Percentiles rank a stretch among this genome's conserved stretches.
phyloP scores from a whole-genome alignment of 495 filamentous ascomycete genomes.

The Penicillium parvum region DNA sequence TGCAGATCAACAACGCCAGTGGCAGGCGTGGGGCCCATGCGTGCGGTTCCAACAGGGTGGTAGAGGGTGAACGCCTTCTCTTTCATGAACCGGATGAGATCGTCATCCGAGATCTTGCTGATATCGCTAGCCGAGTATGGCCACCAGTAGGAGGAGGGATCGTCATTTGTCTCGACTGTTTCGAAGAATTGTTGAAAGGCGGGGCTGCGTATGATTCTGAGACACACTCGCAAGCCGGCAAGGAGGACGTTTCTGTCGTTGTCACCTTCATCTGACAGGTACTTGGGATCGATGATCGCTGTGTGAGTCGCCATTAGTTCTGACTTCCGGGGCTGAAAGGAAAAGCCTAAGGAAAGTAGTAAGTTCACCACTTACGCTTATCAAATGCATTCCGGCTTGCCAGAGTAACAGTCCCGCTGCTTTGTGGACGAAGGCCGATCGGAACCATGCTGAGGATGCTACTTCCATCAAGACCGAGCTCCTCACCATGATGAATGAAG shows the following conservation, averaged over 20 bases:
- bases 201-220: slow-evolving; percentile 16
- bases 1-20: slow-evolving; percentile 44
- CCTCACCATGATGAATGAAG: slow-evolving; percentile 24
- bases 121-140: slow-evolving; percentile 21
- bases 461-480: slow-evolving; percentile 6
- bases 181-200: slow-evolving; percentile 17
- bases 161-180: slow-evolving; percentile 12
- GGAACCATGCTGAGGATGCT: slow-evolving; percentile 16
- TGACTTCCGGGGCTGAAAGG: no score
- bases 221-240: slow-evolving; percentile 14
- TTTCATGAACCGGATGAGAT: slow-evolving; percentile 20
- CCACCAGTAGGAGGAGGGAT: slow-evolving; percentile 22
- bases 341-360: neutral
- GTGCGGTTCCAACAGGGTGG: slow-evolving; percentile 22
- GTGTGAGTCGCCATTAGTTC: neutral
- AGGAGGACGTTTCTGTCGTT: slow-evolving; percentile 20
- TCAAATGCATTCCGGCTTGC: slow-evolving; percentile 17
- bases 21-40: slow-evolving; percentile 16
- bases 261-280: slow-evolving; percentile 15
- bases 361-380: slow-evolving; percentile 7
- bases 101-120: slow-evolving; percentile 20
- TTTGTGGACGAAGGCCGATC: slow-evolving; percentile 17
- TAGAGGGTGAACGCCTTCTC: slow-evolving; percentile 26
- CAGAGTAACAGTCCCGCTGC: slow-evolving; percentile 16
- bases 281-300: slow-evolving; percentile 25